Base-by-base conservation (phyloP, 1,139 yeast species). In the Candida tetrigidarum region DNA sequence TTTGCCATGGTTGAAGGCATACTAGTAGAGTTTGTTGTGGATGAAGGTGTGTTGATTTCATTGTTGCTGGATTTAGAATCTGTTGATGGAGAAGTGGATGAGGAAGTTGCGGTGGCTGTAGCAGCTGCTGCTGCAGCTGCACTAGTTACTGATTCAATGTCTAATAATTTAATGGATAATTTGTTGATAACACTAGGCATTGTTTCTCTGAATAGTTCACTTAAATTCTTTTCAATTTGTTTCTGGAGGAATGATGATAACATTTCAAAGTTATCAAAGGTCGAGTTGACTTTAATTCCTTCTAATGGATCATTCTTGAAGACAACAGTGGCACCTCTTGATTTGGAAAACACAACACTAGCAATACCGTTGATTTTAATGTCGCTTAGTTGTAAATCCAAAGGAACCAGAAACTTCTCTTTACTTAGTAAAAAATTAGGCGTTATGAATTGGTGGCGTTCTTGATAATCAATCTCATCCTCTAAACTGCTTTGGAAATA, bases 271-370 rank as follows among this genome's bases (percentile, higher is more conserved):
- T 86, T 82, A 63, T 90, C 96, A 66, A 90, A 89, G 11, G 96
- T 86, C 7, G 96, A 86, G 47, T 84, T 81, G 8, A 90, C 96
- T 52, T 83, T 83, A 50, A 90, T 88, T 23, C 85, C 80, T 53
- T 88, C 96, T 48, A 90, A 72, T 0, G 96, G 96, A 63, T 90
- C 97, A 63, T 90, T 90, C 54, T 93, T 77, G 66, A 90, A 90
- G 27, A 90, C 97, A 36, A 90, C 69, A 0, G 96, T 90, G 43
- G 90, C 74, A 0, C 97, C 96, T 59, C 88, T 88, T 4, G 88
- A 77, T 56, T 86, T 85, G 28, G 88, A 82, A 60, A 87, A 90
- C 2, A 90, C 96, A 51, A 89, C 81, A 46, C 90, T 86, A 16
- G 92, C 91, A 49, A 90, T 89, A 2, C 96, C 96, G 47, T 85